Percentiles rank a stretch among this genome's conserved stretches.
Evolutionary conservation across 164 flowering plant species (phyloP).

Genomic region (Berberis thunbergii): DNA sequence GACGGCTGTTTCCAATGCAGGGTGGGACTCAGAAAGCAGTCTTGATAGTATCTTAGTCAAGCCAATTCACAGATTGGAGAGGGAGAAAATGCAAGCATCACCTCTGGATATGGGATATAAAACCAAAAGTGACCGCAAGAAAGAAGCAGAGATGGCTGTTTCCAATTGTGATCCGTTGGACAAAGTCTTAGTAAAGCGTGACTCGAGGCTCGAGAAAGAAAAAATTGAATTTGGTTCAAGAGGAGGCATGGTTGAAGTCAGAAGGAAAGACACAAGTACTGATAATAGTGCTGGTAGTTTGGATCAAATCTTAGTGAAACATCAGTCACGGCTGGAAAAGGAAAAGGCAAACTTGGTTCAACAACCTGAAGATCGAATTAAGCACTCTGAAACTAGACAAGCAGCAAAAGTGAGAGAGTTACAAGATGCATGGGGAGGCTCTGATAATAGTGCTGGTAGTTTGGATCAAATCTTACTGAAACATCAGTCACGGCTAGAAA

Average conservation of each 20-base stretch:
- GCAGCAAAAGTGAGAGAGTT: conserved; percentile 69
- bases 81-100: conserved; percentile 36
- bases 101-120: conserved; percentile 14
- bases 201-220: conserved; percentile 43
- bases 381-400: conserved; percentile 30
- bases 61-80: conserved; percentile 42
- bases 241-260: conserved; percentile 18
- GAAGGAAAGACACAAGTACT: background rate
- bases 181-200: conserved; percentile 55
- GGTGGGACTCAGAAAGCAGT: conserved; percentile 10
- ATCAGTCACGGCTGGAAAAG: conserved; percentile 50
- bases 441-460: conserved; percentile 10
- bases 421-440: conserved; percentile 88
- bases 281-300: conserved; percentile 33
- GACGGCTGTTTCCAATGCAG: conserved; percentile 10
- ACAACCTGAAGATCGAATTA: conserved; percentile 24
- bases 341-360: conserved; percentile 42
- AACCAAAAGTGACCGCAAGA: conserved; percentile 7
- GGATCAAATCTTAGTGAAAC: conserved; percentile 62
- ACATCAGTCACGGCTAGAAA: conserved; percentile 55
- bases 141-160: conserved; percentile 9
- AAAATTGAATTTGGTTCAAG: conserved; percentile 18
- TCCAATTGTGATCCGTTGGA: conserved; percentile 48
- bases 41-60: conserved; percentile 44
- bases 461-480: conserved; percentile 61